Conservation (phyloP, 2,329 filamentous ascomycete genomes). For the Diaporthe humulicola region DNA sequence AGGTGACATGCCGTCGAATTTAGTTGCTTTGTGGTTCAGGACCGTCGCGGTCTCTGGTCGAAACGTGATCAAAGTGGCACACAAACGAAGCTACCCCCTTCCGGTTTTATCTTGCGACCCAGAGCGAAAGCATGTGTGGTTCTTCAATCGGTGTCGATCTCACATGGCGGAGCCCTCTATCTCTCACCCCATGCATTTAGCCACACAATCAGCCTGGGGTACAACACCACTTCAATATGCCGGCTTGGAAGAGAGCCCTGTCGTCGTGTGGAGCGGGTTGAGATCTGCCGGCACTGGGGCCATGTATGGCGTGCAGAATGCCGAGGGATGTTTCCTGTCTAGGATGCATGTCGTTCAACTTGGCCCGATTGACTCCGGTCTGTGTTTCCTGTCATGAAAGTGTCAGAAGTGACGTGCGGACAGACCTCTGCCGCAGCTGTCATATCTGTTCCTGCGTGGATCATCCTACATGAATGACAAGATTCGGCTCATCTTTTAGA, state of each 20-base stretch:
- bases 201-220: slow-evolving; percentile 13
- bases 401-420: slow-evolving; percentile 23
- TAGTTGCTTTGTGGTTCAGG: background rate
- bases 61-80: slow-evolving; percentile 18
- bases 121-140: slow-evolving; percentile 8
- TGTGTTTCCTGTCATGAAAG: slow-evolving; percentile 24
- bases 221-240: slow-evolving; percentile 1
- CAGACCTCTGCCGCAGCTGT: slow-evolving; percentile 20
- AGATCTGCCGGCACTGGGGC: slow-evolving; percentile 5
- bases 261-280: background rate
- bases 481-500: background rate
- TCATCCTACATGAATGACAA: slow-evolving; percentile 6
- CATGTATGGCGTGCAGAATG: slow-evolving; percentile 3
- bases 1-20: slow-evolving; percentile 7
- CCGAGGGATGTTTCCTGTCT: background rate
- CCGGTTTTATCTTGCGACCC: slow-evolving; percentile 25
- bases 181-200: slow-evolving; percentile 4
- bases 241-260: slow-evolving; percentile 1
- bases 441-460: slow-evolving; percentile 5
- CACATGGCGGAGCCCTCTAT: background rate
- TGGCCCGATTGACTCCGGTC: background rate
- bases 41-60: slow-evolving; percentile 15
- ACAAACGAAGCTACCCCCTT: slow-evolving; percentile 23
- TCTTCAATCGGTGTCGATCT: background rate
- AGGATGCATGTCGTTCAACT: background rate